Conservation (phyloP, 495 filamentous ascomycete genomes). For the Aspergillus baeticus region DNA sequence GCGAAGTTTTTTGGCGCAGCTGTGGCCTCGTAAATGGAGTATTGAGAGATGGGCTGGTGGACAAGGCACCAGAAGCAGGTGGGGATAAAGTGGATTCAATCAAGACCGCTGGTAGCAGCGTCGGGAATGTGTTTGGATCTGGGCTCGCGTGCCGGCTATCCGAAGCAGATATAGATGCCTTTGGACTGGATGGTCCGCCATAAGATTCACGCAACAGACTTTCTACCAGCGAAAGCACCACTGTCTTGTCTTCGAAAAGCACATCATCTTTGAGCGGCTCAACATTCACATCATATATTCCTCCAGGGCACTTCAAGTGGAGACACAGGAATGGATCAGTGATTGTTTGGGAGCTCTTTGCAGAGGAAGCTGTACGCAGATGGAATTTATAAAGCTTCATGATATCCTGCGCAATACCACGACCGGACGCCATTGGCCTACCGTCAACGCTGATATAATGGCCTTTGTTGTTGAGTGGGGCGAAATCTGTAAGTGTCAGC, state of each 20-base stretch:
- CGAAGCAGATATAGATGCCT: background rate
- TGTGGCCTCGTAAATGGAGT: background rate
- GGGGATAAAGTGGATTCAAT: background rate
- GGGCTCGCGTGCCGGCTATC: background rate
- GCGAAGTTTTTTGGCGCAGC: background rate
- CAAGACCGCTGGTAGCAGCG: background rate
- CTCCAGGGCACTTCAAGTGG: constrained; percentile 66
- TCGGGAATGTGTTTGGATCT: background rate
- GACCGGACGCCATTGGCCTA: constrained; percentile 64
- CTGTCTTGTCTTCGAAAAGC: constrained; percentile 63
- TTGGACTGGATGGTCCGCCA: constrained; percentile 25
- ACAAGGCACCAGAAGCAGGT: background rate
- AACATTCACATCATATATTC: constrained; percentile 83
- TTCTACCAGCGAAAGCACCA: constrained; percentile 53
- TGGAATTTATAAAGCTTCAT: constrained; percentile 57
- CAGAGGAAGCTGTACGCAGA: constrained; percentile 40
- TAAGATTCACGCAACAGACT: constrained; percentile 56
- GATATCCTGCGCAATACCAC: constrained; percentile 68
- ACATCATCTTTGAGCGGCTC: constrained; percentile 91
- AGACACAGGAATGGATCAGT: constrained; percentile 72
- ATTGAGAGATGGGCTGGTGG: background rate
- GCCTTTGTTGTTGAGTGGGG: constrained; percentile 56
- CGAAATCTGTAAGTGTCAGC: constrained; percentile 38
- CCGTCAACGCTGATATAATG: constrained; percentile 76
- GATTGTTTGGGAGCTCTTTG: constrained; percentile 18